A percentile compares a stretch with the other conserved stretches of the same genome.
Evolutionary conservation across 345 rosid species (phyloP).

Genomic region (Melastoma malabathricum): DNA sequence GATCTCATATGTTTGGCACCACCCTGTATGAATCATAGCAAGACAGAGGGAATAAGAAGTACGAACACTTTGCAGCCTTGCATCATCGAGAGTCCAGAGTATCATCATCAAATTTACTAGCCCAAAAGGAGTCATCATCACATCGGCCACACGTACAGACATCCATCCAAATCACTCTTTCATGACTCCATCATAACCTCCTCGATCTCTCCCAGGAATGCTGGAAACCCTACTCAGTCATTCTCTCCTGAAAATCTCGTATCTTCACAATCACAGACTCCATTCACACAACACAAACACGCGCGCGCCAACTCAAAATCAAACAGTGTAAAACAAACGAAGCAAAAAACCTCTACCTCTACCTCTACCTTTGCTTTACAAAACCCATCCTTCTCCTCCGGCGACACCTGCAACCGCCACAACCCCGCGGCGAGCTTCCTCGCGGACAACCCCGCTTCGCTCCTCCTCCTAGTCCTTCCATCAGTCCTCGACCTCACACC

Average conservation of each 20-base stretch:
- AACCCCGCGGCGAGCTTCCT: conserved; percentile 84
- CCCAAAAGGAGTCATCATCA: background rate
- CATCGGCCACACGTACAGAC: background rate
- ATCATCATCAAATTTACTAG: too few relatives aligned
- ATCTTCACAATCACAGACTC: background rate
- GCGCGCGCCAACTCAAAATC: conserved; percentile 1
- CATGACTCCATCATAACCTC: conserved; percentile 8
- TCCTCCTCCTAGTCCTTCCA: conserved; percentile 23
- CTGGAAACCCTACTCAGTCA: background rate
- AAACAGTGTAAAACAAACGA: conserved; percentile 6
- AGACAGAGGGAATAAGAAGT: background rate
- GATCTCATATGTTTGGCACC: conserved; percentile 23
- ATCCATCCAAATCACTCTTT: conserved; percentile 6
- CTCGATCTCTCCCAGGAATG: conserved; percentile 3
- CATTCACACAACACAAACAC: background rate
- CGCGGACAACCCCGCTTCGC: conserved; percentile 35
- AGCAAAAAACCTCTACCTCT: conserved; percentile 6
- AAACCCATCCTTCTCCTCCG: conserved; percentile 20
- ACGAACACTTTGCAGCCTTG: too few relatives aligned
- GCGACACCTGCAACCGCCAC: conserved; percentile 74
- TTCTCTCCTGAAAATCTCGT: background rate
- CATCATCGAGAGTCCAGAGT: too few relatives aligned
- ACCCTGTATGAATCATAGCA: conserved; percentile 16
- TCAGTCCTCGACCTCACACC: conserved; percentile 15
- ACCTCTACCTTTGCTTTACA: conserved; percentile 37